phyloP scores from a whole-genome alignment of 305 asterid genomes.

The Fraxinus floribunda region DNA sequence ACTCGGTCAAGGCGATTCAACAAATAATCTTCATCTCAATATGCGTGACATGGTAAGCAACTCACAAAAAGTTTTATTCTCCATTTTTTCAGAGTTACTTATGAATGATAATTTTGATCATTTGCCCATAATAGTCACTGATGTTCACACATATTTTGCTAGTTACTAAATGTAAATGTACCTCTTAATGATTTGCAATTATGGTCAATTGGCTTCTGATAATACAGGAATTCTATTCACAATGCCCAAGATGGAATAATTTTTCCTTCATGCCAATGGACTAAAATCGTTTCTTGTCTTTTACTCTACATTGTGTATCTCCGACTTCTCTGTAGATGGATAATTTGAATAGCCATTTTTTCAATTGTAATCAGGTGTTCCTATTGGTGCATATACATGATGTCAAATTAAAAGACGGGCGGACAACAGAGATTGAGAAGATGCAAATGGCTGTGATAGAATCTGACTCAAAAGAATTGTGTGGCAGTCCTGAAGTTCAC shows the following conservation, averaged over 20 bases:
- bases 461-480: slow-evolving; percentile 43
- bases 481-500: slow-evolving; percentile 34
- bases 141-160: background rate
- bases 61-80: background rate
- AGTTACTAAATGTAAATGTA: background rate
- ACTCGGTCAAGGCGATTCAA: slow-evolving; percentile 61
- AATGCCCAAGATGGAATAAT: background rate
- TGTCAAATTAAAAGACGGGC: slow-evolving; percentile 44
- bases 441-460: slow-evolving; percentile 34
- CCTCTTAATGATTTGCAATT: background rate
- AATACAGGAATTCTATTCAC: background rate
- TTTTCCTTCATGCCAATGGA: background rate
- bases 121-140: background rate
- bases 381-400: slow-evolving; percentile 70
- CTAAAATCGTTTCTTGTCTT: background rate
- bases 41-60: slow-evolving; percentile 88
- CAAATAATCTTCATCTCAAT: slow-evolving; percentile 73
- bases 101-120: background rate
- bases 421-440: slow-evolving; percentile 38
- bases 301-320: slow-evolving; percentile 4
- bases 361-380: slow-evolving; percentile 59
- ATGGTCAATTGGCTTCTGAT: background rate
- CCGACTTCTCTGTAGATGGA: slow-evolving; percentile 14
- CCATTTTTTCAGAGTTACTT: background rate
- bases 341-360: slow-evolving; percentile 22